Percentiles rank a stretch among this genome's conserved stretches.
Conservation (phyloP, 2,329 filamentous ascomycete species). For the Parastagonospora avenae region DNA sequence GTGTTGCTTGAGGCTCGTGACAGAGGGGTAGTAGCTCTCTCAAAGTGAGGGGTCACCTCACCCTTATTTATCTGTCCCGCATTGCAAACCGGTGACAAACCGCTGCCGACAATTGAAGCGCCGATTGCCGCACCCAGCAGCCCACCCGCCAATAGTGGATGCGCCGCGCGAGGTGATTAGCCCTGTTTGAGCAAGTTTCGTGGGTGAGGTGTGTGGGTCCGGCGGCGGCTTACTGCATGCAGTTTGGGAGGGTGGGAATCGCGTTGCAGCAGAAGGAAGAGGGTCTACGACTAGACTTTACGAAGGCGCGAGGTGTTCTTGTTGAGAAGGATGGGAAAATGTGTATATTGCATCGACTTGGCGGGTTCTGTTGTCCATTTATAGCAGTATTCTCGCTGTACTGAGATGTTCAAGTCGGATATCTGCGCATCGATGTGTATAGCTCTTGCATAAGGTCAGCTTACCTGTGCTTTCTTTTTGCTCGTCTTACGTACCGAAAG, state of each 20-base stretch:
- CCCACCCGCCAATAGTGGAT: neutral
- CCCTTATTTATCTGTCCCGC: neutral
- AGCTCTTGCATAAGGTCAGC: too few relatives aligned
- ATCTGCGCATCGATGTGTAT: too few relatives aligned
- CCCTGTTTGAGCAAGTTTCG: slow-evolving; percentile 26
- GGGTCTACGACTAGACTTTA: too few relatives aligned
- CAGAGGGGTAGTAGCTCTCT: neutral
- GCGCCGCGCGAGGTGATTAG: slow-evolving; percentile 2
- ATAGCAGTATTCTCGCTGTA: too few relatives aligned
- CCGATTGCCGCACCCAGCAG: neutral
- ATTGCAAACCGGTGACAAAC: neutral
- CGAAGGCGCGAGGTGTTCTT: too few relatives aligned
- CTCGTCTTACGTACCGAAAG: too few relatives aligned
- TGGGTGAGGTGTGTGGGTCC: slow-evolving; percentile 1
- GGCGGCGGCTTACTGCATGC: neutral
- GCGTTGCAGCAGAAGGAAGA: too few relatives aligned
- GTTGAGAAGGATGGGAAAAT: too few relatives aligned
- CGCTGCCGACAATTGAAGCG: neutral
- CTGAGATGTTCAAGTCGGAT: too few relatives aligned
- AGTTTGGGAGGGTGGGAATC: neutral
- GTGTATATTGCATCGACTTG: too few relatives aligned
- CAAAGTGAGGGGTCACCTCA: neutral
- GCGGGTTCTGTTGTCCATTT: too few relatives aligned
- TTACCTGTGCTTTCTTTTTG: too few relatives aligned
- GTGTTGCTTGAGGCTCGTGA: neutral